These are phyloP conservation scores for Ottelia alismoides DNA, from an alignment of 106 monocot species.

Conservation along the genomic window DNA sequence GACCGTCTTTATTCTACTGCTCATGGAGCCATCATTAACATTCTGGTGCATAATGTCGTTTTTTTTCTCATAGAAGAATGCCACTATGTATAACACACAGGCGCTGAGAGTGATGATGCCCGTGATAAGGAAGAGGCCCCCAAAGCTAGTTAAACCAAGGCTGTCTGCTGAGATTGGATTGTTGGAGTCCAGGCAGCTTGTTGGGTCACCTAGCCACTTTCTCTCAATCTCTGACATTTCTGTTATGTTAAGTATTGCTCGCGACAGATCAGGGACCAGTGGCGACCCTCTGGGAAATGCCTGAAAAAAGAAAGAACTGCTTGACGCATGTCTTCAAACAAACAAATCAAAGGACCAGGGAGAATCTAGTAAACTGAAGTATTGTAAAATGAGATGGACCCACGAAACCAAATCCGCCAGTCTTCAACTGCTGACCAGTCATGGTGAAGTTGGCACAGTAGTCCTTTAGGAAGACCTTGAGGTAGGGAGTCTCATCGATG, in stretches of 20 bases:
- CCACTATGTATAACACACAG: background rate
- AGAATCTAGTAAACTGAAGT: too few relatives aligned
- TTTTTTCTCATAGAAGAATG: conserved; percentile 7
- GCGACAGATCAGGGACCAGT: conserved; percentile 10
- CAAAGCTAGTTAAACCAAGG: conserved; percentile 16
- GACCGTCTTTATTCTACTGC: too few relatives aligned
- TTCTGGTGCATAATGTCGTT: too few relatives aligned
- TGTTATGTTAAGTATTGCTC: conserved; percentile 23
- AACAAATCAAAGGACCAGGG: too few relatives aligned
- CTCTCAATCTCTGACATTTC: conserved; percentile 21
- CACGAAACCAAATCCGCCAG: conserved; percentile 32
- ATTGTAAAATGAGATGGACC: too few relatives aligned
- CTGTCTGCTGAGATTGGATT: conserved; percentile 1
- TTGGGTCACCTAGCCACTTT: conserved; percentile 18
- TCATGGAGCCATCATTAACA: too few relatives aligned
- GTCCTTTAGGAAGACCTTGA: conserved; percentile 23
- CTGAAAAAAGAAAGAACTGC: too few relatives aligned
- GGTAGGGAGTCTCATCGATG: conserved; percentile 29
- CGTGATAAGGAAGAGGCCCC: conserved; percentile 29
- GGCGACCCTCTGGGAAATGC: conserved; percentile 21
- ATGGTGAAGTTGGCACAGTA: conserved; percentile 22
- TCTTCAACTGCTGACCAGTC: conserved; percentile 4
- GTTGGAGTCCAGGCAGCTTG: conserved; percentile 1
- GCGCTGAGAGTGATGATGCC: background rate
- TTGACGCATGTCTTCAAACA: too few relatives aligned